Conservation (phyloP, 1,139 yeast species). For the Candida sanyaensis region DNA sequence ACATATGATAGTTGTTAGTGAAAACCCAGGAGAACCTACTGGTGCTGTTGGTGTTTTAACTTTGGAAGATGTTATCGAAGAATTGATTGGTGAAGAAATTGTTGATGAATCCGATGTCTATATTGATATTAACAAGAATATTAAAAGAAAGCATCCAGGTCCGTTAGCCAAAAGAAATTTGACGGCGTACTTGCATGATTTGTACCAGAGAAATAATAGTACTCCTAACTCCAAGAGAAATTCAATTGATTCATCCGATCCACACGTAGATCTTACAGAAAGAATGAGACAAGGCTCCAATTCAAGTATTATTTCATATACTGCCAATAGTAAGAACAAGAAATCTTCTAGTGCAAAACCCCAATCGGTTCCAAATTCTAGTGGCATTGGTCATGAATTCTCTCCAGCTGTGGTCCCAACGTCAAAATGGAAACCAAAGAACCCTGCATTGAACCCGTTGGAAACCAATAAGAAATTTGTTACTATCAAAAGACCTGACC, state of each 20-base stretch:
- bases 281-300: slow-evolving; percentile 13
- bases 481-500: slow-evolving; percentile 60
- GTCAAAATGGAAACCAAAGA: slow-evolving; percentile 54
- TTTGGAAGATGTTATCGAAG: slow-evolving; percentile 95
- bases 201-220: slow-evolving; percentile 43
- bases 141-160: slow-evolving; percentile 81
- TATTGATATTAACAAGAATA: slow-evolving; percentile 85
- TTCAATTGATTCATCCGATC: slow-evolving; percentile 30
- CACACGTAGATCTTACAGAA: slow-evolving; percentile 12
- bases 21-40: slow-evolving; percentile 79
- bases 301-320: slow-evolving; percentile 11
- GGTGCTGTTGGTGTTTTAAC: slow-evolving; percentile 94
- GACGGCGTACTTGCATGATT: slow-evolving; percentile 64
- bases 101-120: slow-evolving; percentile 97
- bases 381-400: background rate
- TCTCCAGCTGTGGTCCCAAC: slow-evolving; percentile 6
- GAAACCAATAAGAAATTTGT: slow-evolving; percentile 71
- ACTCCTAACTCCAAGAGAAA: slow-evolving; percentile 32
- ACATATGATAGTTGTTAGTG: slow-evolving; percentile 94
- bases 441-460: slow-evolving; percentile 82
- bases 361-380: slow-evolving; percentile 1
- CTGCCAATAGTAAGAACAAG: slow-evolving; percentile 10
- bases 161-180: slow-evolving; percentile 76
- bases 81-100: slow-evolving; percentile 95
- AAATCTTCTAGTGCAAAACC: background rate